These are phyloP conservation scores for Paracorniculantispora psalliotae DNA, from an alignment of 2,329 filamentous ascomycete species.

Conservation along the genomic window DNA sequence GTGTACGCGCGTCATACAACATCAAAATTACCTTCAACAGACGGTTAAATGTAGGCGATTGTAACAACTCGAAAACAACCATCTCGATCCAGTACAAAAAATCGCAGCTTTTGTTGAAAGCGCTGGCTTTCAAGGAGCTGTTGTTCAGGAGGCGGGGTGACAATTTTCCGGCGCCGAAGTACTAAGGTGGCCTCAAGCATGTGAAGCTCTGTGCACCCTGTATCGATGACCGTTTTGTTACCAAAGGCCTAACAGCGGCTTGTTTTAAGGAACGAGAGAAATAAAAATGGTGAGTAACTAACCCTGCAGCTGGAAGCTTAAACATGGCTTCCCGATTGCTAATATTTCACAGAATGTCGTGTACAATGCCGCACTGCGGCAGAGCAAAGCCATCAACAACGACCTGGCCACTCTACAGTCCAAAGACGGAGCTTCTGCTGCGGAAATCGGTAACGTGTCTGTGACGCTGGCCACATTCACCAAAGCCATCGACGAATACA, in stretches of 20 bases:
- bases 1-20: too few species aligned
- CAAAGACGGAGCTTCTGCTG: conserved; percentile 56
- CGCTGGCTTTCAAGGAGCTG: too few species aligned
- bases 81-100: too few species aligned
- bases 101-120: too few species aligned
- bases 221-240: not conserved
- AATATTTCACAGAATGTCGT: conserved; percentile 60
- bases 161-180: conserved; percentile 12
- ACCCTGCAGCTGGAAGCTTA: rapidly evolving
- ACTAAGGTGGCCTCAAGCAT: conserved; percentile 10
- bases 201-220: not conserved
- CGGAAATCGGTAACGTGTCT: conserved; percentile 62
- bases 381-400: conserved; percentile 72
- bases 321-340: not conserved
- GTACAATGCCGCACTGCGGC: conserved; percentile 81
- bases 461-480: conserved; percentile 74
- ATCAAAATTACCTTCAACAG: too few species aligned
- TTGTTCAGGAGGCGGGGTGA: conserved; percentile 1
- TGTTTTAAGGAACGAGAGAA: not conserved
- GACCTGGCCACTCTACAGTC: conserved; percentile 68
- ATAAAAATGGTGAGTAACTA: not conserved
- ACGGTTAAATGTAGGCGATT: too few species aligned
- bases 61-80: too few species aligned
- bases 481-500: conserved; percentile 90
- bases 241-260: not conserved